Evolutionary conservation across 805 yeast species (phyloP), one percentile per base, ranked within the genome.

Genomic region (Lipomyces lipofer): DNA sequence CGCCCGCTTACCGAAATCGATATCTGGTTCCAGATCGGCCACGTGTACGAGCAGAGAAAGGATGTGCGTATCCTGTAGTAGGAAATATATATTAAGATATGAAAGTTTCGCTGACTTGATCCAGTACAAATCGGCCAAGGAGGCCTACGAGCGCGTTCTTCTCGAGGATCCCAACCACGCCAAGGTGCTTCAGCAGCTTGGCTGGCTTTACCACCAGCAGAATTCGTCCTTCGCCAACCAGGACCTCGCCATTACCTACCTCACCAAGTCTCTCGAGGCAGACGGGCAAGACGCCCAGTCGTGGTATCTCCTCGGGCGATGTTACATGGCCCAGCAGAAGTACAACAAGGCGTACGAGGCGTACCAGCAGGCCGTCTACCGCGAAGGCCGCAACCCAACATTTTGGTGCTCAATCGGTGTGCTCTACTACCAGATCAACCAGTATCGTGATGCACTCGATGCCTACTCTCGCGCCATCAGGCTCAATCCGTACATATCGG

Each of bases 351-450:
- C 99, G 1, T 94, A 92, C 72, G 98, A 94, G 68, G 95, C 97
- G 0, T 94, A 92, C 80, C 99, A 94, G 74, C 97, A 91, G 70
- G 98, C 98, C 10, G 99, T 94, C 55, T 94, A 94, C 71, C 81
- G 97, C 60, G 98, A 94, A 71, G 86, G 95, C 35, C 81, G 97
- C 69, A 94, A 94, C 71, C 98, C 99, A 54, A 94, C 97, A 1
- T 94, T 94, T 76, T 94, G 99, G 99, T 86, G 94, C 70, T 83
- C 88, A 29, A 86, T 86, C 66, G 99, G 99, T 69, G 99, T 94
- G 13, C 78, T 94, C 54, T 94, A 94, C 73, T 94, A 92, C 72
- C 97, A 94, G 73, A 92, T 94, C 56, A 83, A 94, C 53, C 99
- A 94, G 74, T 94, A 88, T 73, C 79, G 96, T 53, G 99, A 94